A percentile compares a stretch with the other conserved stretches of the same genome.
Conservation (phyloP, 202 grass and related monocot species). For the Sporobolus alterniflorus region DNA sequence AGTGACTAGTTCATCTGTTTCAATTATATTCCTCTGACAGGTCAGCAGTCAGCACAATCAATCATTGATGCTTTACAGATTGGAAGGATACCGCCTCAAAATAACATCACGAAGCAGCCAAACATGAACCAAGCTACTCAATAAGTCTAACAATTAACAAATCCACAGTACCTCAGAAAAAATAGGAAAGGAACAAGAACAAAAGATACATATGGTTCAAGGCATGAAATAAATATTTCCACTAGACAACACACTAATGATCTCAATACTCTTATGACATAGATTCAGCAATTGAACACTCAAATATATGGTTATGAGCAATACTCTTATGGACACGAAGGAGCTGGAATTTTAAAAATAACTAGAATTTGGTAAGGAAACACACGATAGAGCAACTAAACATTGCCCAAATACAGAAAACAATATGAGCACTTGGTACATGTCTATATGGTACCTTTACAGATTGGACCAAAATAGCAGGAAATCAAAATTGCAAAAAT, state of each 20-base stretch:
- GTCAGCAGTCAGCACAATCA: neutral
- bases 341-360: neutral
- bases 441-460: neutral
- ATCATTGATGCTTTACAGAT: neutral
- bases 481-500: neutral
- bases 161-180: neutral
- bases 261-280: neutral
- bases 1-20: conserved; percentile 1
- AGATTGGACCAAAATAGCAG: neutral
- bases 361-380: neutral
- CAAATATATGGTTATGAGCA: neutral
- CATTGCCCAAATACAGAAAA: neutral
- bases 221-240: neutral
- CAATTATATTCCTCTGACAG: neutral
- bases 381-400: neutral
- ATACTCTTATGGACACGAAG: neutral
- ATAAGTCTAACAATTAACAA: neutral
- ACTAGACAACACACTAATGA: neutral
- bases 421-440: neutral
- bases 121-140: neutral
- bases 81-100: neutral
- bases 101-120: neutral
- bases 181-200: neutral
- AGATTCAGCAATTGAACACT: neutral
- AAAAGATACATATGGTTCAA: neutral